These are phyloP conservation scores for Coemansia sp. DNA, from an alignment of 192 early-diverging fungal species.

Conservation along the genomic window DNA sequence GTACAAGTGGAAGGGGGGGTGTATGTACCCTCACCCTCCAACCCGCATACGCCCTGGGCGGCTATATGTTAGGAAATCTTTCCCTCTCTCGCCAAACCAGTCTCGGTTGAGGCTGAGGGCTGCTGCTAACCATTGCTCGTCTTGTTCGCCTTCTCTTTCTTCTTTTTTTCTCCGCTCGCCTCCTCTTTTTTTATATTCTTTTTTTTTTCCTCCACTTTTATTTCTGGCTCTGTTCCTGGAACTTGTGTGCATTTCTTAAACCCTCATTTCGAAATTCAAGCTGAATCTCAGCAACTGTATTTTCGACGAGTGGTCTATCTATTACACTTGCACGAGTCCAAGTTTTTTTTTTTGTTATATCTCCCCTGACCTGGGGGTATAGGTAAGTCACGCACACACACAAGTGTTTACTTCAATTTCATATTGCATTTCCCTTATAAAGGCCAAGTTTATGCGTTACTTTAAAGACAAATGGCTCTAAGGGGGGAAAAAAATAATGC, in stretches of 20 bases:
- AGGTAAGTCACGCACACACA: not conserved
- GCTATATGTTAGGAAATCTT: slow-evolving; percentile 5
- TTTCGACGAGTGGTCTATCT: slow-evolving; percentile 3
- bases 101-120: slow-evolving; percentile 1
- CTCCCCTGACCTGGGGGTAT: not conserved
- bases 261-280: not conserved
- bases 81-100: slow-evolving; percentile 3
- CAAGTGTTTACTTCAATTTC: not conserved
- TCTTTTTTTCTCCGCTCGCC: not conserved
- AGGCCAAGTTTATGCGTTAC: not conserved
- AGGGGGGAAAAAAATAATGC: not conserved
- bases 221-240: not conserved
- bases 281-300: not conserved
- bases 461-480: not conserved
- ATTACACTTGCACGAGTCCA: not conserved
- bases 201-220: slow-evolving; percentile 1
- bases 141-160: not conserved
- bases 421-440: not conserved
- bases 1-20: not conserved
- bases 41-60: slow-evolving; percentile 2
- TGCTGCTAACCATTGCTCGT: not conserved
- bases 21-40: not conserved
- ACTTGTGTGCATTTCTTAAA: not conserved
- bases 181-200: not conserved
- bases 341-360: not conserved